Evolutionary conservation across 495 filamentous ascomycete species (phyloP).

Genomic region (Aspergillus ostianus): DNA sequence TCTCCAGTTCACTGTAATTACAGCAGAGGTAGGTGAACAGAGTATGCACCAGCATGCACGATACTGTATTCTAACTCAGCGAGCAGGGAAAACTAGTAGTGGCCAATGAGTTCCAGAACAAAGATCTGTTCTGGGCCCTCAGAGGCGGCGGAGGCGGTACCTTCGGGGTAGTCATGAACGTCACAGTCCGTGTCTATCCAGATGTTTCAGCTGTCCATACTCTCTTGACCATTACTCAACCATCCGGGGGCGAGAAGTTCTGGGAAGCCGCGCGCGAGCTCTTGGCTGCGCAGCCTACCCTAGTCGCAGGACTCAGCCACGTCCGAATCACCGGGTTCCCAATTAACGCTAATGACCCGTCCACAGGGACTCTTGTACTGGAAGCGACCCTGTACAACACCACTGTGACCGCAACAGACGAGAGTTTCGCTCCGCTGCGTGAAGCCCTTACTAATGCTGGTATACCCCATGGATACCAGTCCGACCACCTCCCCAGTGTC

Average conservation of each 20-base stretch:
- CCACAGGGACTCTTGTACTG: slow-evolving; percentile 20
- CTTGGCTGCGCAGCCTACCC: slow-evolving; percentile 27
- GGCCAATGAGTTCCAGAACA: slow-evolving; percentile 41
- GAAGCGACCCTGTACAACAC: slow-evolving; percentile 15
- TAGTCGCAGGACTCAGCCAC: not conserved
- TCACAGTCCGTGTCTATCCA: slow-evolving; percentile 39
- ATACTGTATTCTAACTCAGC: not conserved
- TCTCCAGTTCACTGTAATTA: slow-evolving; percentile 36
- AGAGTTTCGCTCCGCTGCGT: not conserved
- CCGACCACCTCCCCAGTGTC: not conserved
- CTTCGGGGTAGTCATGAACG: slow-evolving; percentile 51
- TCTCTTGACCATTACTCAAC: slow-evolving; percentile 36
- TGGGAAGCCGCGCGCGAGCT: slow-evolving; percentile 34
- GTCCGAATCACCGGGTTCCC: slow-evolving; percentile 26
- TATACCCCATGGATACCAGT: not conserved
- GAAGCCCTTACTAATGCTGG: not conserved
- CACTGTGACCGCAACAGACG: not conserved
- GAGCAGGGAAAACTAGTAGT: slow-evolving; percentile 32
- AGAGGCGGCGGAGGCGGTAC: slow-evolving; percentile 44
- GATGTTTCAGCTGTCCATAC: slow-evolving; percentile 34
- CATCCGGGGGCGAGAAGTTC: slow-evolving; percentile 20
- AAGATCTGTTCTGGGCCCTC: slow-evolving; percentile 60
- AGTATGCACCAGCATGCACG: not conserved
- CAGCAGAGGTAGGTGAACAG: slow-evolving; percentile 29
- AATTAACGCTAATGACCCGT: slow-evolving; percentile 18